These are phyloP conservation scores for Suillus weaverae DNA, from an alignment of 768 basidiomycete species.

Conservation along the genomic window DNA sequence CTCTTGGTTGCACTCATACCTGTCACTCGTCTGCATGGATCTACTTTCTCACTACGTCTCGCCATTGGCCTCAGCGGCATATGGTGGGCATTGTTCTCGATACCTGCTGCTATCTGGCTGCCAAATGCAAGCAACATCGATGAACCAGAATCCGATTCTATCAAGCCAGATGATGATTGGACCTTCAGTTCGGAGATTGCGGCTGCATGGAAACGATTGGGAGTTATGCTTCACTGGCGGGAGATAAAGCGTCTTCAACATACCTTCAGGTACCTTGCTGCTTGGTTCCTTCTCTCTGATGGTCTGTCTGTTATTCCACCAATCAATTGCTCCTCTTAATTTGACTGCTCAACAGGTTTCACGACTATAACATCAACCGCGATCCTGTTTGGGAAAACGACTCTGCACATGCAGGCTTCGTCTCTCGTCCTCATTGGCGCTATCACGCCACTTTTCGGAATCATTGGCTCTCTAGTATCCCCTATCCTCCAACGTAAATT, in stretches of 20 bases:
- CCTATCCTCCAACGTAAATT: conserved; percentile 68
- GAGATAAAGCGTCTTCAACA: conserved; percentile 76
- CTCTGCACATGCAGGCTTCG: conserved; percentile 75
- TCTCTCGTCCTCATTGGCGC: conserved; percentile 79
- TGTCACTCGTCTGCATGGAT: conserved; percentile 68
- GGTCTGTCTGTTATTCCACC: conserved; percentile 45
- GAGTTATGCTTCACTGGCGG: conserved; percentile 67
- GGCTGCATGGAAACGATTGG: conserved; percentile 75
- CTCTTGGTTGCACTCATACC: conserved; percentile 78
- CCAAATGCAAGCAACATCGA: conserved; percentile 38
- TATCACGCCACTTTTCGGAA: conserved; percentile 75
- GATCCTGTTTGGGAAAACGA: conserved; percentile 89
- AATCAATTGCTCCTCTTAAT: not conserved
- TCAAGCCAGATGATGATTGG: conserved; percentile 38
- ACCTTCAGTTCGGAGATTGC: conserved; percentile 51
- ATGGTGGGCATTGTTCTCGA: conserved; percentile 85
- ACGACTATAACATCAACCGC: conserved; percentile 92
- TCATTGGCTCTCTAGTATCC: conserved; percentile 81
- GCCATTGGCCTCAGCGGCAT: conserved; percentile 83
- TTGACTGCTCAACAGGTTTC: conserved; percentile 54
- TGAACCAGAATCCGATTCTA: conserved; percentile 12
- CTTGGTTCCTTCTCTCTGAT: conserved; percentile 95
- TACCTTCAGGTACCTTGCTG: conserved; percentile 86
- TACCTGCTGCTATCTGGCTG: conserved; percentile 77
- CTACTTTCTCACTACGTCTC: conserved; percentile 75